Conservation (phyloP, 441 rosid species). For the Arabidopsis hybrid region DNA sequence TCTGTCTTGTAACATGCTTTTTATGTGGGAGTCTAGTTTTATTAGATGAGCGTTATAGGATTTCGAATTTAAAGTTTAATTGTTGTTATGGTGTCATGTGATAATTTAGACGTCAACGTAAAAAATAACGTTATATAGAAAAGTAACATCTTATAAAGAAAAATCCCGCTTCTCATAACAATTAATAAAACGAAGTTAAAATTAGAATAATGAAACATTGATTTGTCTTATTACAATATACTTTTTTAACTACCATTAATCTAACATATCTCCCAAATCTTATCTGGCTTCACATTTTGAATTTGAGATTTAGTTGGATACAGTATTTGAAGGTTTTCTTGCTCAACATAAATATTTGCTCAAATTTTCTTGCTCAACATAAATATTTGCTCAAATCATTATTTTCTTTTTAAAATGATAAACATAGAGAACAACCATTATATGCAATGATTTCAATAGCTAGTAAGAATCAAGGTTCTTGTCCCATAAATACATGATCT, state of each 20-base stretch:
- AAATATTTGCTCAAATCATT: neutral
- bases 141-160: too few relatives aligned
- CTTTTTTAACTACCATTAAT: neutral
- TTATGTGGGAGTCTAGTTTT: too few relatives aligned
- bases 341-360: too few relatives aligned
- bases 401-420: neutral
- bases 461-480: neutral
- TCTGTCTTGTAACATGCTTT: too few relatives aligned
- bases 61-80: too few relatives aligned
- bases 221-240: neutral
- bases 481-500: neutral
- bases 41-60: too few relatives aligned
- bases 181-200: too few relatives aligned
- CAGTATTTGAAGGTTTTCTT: slow-evolving; percentile 6
- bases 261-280: neutral
- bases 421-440: neutral
- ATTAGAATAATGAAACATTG: neutral
- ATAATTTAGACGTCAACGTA: too few relatives aligned
- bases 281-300: neutral
- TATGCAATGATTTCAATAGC: neutral
- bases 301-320: slow-evolving; percentile 2
- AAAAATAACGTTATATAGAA: too few relatives aligned
- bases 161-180: neutral
- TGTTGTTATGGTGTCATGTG: too few relatives aligned
- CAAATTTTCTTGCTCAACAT: neutral